These are phyloP conservation scores for Perkinsus chesapeaki DNA, from an alignment of 169 alveolate species.

Conservation along the genomic window DNA sequence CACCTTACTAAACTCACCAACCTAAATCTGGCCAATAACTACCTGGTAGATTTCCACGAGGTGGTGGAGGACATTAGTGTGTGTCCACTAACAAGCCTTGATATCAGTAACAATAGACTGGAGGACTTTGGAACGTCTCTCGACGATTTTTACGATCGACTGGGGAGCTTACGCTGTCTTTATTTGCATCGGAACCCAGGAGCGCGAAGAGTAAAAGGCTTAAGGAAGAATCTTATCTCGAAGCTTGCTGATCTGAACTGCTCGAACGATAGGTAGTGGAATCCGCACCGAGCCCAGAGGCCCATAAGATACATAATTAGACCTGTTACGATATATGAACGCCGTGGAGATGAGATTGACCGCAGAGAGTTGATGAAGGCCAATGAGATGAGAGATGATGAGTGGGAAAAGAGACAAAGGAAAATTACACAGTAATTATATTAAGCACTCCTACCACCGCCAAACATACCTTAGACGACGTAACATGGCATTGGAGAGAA, in stretches of 20 bases:
- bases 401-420: background rate
- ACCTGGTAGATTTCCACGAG: background rate
- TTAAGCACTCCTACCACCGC: background rate
- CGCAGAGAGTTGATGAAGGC: background rate
- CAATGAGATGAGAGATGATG: background rate
- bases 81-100: background rate
- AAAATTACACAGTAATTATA: background rate
- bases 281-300: background rate
- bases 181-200: background rate
- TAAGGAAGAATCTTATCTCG: background rate
- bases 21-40: background rate
- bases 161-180: background rate
- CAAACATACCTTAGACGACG: background rate
- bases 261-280: background rate
- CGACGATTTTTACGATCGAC: background rate
- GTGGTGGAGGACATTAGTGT: background rate
- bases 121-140: background rate
- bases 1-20: background rate
- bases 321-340: background rate
- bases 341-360: background rate
- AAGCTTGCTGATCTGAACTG: background rate
- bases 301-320: background rate
- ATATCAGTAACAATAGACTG: background rate
- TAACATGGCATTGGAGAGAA: background rate
- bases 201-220: background rate